These are phyloP conservation scores for Speleostelium caveatum DNA, from an alignment of 78 protist species.

Conservation along the genomic window DNA sequence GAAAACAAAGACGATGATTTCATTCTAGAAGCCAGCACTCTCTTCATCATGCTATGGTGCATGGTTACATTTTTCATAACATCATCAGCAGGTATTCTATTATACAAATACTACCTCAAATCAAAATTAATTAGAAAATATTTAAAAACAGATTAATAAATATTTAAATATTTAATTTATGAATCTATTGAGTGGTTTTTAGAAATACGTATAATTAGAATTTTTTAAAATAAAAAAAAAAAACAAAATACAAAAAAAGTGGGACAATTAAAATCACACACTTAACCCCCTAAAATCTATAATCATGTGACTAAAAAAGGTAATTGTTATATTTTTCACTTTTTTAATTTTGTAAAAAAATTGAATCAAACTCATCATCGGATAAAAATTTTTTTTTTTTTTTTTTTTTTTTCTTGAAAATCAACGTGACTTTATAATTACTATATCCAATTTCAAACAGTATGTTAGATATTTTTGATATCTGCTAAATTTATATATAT, in stretches of 20 bases:
- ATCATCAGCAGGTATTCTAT: not conserved
- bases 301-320: not conserved
- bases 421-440: no score
- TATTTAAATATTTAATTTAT: not conserved
- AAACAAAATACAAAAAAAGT: not conserved
- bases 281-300: not conserved
- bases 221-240: no score
- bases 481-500: no score
- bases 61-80: conserved; percentile 8
- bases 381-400: no score
- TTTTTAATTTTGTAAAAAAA: no score
- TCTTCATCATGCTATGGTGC: not conserved
- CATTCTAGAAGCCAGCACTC: not conserved
- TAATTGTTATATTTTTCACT: not conserved
- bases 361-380: no score
- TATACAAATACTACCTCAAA: conserved; percentile 27
- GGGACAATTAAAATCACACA: not conserved
- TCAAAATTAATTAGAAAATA: conserved; percentile 53
- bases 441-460: no score
- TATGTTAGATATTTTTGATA: no score
- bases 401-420: no score
- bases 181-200: no score
- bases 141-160: conserved; percentile 48
- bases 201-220: no score
- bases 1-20: not conserved